Conservation (phyloP, 371 early-diverging fungal species). For the Scutellospora calospora region DNA sequence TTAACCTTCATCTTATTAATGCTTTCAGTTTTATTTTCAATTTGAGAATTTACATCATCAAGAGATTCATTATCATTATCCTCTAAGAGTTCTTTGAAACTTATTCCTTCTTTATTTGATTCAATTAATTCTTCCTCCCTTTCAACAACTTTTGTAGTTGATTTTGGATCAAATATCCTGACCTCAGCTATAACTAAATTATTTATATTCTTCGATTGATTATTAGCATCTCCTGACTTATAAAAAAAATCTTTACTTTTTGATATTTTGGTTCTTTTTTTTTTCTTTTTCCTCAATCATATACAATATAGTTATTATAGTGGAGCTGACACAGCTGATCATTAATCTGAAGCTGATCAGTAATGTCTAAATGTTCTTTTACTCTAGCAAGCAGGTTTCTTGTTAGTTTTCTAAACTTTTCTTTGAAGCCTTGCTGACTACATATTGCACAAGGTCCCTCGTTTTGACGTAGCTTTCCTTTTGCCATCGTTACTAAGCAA, state of each 20-base stretch:
- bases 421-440: background rate
- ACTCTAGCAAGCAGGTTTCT: background rate
- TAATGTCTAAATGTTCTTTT: background rate
- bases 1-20: too few relatives aligned
- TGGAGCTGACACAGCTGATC: background rate
- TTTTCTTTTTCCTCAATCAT: too few relatives aligned
- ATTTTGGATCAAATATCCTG: conserved; percentile 48
- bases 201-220: conserved; percentile 46
- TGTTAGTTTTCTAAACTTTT: background rate
- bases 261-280: too few relatives aligned
- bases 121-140: conserved; percentile 51
- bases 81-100: too few relatives aligned
- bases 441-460: background rate
- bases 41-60: background rate
- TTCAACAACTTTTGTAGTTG: conserved; percentile 48
- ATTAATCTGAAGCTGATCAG: background rate
- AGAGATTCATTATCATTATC: too few relatives aligned
- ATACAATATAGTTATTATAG: background rate
- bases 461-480: background rate
- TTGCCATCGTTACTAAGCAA: background rate
- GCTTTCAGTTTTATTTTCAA: too few relatives aligned
- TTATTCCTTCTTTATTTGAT: conserved; percentile 8
- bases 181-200: conserved; percentile 54
- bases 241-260: too few relatives aligned
- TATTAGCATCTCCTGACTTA: too few relatives aligned